A percentile compares a stretch with the other conserved stretches of the same genome.
Conservation (phyloP, 768 basidiomycete species). For the Lentinula sp. region DNA sequence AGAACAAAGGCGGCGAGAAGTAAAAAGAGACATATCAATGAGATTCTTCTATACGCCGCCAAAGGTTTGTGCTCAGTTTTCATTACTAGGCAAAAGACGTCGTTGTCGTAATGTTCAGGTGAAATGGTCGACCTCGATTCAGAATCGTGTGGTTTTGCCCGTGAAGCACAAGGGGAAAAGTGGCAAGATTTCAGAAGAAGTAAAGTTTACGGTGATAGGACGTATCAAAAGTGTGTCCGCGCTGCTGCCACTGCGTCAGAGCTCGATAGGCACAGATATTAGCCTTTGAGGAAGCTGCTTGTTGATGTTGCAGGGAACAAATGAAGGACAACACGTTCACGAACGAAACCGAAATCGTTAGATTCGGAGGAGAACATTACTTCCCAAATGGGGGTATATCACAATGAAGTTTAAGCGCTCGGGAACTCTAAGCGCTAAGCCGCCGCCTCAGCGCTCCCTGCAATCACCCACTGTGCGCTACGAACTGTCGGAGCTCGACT, state of each 20-base stretch:
- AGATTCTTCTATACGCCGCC: slow-evolving; percentile 39
- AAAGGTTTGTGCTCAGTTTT: slow-evolving; percentile 32
- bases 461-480: no score
- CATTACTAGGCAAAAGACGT: slow-evolving; percentile 6
- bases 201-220: not conserved
- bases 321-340: not conserved
- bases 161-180: not conserved
- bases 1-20: slow-evolving; percentile 65
- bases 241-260: not conserved
- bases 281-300: not conserved
- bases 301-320: no score
- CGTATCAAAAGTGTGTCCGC: not conserved
- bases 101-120: no score
- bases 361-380: no score
- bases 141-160: no score
- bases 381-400: no score
- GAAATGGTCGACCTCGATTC: no score
- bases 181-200: not conserved
- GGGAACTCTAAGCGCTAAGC: no score
- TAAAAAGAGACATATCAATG: slow-evolving; percentile 38
- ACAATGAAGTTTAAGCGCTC: no score
- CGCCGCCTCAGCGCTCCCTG: no score
- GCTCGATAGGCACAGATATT: not conserved
- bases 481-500: no score
- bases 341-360: no score